Evolutionary conservation across 371 early-diverging fungal species (phyloP), one percentile per base, ranked within the genome.

Genomic region (Phascolomyces articulosus): DNA sequence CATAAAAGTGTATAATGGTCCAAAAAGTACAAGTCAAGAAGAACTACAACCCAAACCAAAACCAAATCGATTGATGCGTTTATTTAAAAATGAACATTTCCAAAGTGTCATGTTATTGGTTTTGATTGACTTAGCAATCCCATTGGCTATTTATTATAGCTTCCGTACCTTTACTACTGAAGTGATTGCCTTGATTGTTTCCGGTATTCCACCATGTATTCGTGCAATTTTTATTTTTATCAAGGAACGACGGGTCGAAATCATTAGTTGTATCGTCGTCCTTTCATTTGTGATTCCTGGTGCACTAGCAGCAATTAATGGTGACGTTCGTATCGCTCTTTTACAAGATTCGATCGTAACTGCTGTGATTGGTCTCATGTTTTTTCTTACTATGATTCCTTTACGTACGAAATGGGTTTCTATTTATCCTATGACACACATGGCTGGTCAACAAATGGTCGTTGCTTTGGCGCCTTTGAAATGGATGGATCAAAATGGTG

Each of bases 191-290:
- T 57, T 84, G 44, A 40, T 84, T 21, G 40, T 81, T 20, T 84
- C 85, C 26, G 75, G 85, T 58, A 71, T 80, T 23, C 85, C 85
- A 20, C 82, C 85, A n/a, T 55, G 78, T 21, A 29, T 84, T 16
- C 63, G 49, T 48, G 73, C 70, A 18, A 55, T 79, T 21, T 61
- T 65, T 49, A 67, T 49, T 3, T 69, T 78, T 27, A 40, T 71
- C 49, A 53, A 66, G 31, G 27, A 54, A 13, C 63, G 71, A 44
- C 62, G 55, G 27, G 40, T 84, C n/a, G 80, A 84, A 68, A 62
- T 77, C 23, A 41, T 84, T 15, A 80, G 80, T 0, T 64, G 69
- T 51, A 66, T 84, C 23, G 67, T 74, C 63, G 70, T 82, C 6
- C 41, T 82, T 54, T 71, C 78, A 0, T 84, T 72, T 58, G 66